Evolutionary conservation across 345 rosid species (phyloP).

Genomic region (Jatropha curcas): DNA sequence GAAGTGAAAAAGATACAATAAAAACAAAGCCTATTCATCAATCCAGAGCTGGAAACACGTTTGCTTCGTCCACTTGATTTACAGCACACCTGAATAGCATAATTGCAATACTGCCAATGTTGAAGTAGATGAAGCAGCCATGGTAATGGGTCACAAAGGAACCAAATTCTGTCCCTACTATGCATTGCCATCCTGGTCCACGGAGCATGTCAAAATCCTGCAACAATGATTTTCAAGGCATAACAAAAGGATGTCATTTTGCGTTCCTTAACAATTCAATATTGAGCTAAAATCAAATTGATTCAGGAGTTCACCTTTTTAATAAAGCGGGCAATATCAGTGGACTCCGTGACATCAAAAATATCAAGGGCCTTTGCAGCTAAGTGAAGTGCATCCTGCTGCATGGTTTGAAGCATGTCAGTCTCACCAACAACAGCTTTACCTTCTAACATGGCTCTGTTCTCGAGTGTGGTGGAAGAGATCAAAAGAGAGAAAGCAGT

Average conservation of each 20-base stretch:
- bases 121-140: conserved; percentile 37
- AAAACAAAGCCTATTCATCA: conserved; percentile 8
- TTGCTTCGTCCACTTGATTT: conserved; percentile 18
- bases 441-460: conserved; percentile 66
- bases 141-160: conserved; percentile 34
- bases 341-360: conserved; percentile 39
- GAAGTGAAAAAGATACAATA: conserved; percentile 13
- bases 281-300: neutral
- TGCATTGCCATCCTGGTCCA: conserved; percentile 35
- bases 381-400: conserved; percentile 55
- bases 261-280: neutral
- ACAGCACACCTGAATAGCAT: conserved; percentile 26
- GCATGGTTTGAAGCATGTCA: conserved; percentile 75
- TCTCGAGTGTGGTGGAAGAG: neutral
- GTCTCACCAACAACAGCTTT: conserved; percentile 72
- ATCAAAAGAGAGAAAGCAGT: neutral
- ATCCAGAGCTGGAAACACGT: conserved; percentile 15
- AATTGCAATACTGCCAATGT: conserved; percentile 27
- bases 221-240: conserved; percentile 5
- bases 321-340: conserved; percentile 37
- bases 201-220: conserved; percentile 31
- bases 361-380: conserved; percentile 66
- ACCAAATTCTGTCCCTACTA: conserved; percentile 32
- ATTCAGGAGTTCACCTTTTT: conserved; percentile 23
- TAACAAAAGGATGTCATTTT: neutral